These are phyloP conservation scores for Globisporangium barbulae DNA, from an alignment of 352 stramenopile species.

Conservation along the genomic window DNA sequence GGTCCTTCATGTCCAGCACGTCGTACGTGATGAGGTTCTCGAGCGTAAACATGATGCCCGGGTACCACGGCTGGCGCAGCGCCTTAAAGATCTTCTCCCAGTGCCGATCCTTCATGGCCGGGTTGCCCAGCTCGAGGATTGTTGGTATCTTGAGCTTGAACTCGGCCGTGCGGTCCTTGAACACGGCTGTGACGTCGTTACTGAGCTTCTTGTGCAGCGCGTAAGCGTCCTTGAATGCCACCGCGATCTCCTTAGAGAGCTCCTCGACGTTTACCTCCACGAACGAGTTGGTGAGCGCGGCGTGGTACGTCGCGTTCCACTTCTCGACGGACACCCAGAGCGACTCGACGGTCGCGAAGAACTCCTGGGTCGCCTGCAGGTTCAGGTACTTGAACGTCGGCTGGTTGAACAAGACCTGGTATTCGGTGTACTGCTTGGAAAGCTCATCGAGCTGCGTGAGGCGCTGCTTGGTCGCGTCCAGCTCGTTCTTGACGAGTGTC, in stretches of 20 bases:
- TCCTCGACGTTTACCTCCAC: constrained; percentile 88
- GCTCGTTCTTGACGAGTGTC: constrained; percentile 67
- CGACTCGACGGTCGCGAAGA: constrained; percentile 77
- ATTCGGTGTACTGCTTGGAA: constrained; percentile 90
- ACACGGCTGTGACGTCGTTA: constrained; percentile 84
- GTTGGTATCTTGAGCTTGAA: constrained; percentile 91
- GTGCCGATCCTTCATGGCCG: constrained; percentile 91
- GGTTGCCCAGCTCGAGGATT: constrained; percentile 90
- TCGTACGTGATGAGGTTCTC: constrained; percentile 88
- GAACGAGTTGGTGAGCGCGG: constrained; percentile 84
- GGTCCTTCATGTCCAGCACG: constrained; percentile 86
- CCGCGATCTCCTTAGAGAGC: constrained; percentile 80
- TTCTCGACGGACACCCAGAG: constrained; percentile 84
- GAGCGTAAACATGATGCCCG: constrained; percentile 86
- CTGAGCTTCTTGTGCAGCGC: constrained; percentile 90
- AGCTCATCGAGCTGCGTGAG: constrained; percentile 86
- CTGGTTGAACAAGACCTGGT: constrained; percentile 91
- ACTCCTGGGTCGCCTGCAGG: constrained; percentile 83
- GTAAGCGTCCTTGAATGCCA: constrained; percentile 89
- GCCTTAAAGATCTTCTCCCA: constrained; percentile 95
- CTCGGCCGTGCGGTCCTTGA: constrained; percentile 86
- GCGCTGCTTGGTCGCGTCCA: constrained; percentile 78
- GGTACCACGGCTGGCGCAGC: constrained; percentile 84
- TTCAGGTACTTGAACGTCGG: constrained; percentile 89
- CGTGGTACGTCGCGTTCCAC: constrained; percentile 82